These are phyloP conservation scores for Blastocystis hominis DNA, from an alignment of 352 stramenopile species.

Conservation along the genomic window DNA sequence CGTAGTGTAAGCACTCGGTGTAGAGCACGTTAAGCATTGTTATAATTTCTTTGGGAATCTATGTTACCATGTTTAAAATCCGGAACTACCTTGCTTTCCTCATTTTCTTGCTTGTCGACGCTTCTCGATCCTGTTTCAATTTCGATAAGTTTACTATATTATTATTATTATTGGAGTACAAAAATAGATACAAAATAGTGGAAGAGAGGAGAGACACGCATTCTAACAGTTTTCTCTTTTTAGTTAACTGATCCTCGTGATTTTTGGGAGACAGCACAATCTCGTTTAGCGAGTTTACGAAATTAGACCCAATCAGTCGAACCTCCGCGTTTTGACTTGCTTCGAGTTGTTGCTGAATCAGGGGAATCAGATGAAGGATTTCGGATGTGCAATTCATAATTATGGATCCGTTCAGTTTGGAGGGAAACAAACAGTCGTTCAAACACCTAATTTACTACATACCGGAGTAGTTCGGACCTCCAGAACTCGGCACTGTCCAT, in stretches of 20 bases:
- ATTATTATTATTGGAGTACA: not conserved
- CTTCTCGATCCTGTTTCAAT: not conserved
- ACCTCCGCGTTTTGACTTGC: not conserved
- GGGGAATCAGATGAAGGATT: not conserved
- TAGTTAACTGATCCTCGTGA: not conserved
- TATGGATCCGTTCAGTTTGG: not conserved
- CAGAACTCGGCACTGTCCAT: conserved; percentile 82
- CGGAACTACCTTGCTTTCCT: too few relatives aligned
- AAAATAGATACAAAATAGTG: not conserved
- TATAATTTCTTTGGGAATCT: not conserved
- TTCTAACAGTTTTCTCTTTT: not conserved
- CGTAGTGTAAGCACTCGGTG: not conserved
- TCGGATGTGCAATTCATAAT: not conserved
- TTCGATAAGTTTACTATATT: not conserved
- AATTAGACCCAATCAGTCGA: not conserved
- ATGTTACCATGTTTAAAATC: too few relatives aligned
- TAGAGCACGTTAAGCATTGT: not conserved
- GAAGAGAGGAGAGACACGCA: not conserved
- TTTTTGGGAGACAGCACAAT: not conserved
- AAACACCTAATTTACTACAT: conserved; percentile 22
- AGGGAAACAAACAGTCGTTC: conserved; percentile 6
- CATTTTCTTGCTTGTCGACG: not conserved
- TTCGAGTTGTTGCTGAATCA: not conserved
- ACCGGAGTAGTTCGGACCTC: conserved; percentile 30
- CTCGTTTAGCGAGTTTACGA: not conserved